Percentiles rank a stretch among this genome's conserved stretches.
Conservation (phyloP, 1,284 basidiomycete genomes). For the Trichosporon sp. region DNA sequence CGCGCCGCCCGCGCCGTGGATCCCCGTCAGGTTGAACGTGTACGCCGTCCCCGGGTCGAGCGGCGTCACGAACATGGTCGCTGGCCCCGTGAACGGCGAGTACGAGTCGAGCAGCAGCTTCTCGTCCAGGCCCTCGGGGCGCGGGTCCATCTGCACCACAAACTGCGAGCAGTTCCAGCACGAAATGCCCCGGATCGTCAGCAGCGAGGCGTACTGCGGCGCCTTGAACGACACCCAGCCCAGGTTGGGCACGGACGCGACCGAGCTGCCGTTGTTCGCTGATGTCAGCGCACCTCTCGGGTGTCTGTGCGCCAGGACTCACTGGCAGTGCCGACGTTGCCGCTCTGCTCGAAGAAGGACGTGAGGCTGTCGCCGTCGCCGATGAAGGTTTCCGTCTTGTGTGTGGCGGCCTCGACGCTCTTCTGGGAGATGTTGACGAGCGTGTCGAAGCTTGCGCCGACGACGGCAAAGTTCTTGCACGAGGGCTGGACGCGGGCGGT, state of each 20-base stretch:
- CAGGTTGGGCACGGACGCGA: background rate
- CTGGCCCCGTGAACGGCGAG: background rate
- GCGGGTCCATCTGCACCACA: background rate
- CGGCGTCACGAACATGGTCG: background rate
- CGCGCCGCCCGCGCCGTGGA: background rate
- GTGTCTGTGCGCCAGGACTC: background rate
- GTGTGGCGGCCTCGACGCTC: background rate
- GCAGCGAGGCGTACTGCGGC: background rate
- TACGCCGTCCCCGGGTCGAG: background rate
- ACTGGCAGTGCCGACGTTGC: background rate
- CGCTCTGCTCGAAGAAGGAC: background rate
- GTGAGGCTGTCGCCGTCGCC: background rate
- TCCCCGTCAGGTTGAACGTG: background rate
- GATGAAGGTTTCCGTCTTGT: background rate
- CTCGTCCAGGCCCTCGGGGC: background rate
- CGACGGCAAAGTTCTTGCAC: background rate
- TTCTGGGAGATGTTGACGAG: background rate
- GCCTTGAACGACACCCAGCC: background rate
- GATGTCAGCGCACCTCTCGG: background rate
- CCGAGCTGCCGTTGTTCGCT: background rate
- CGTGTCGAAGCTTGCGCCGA: background rate
- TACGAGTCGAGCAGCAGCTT: background rate
- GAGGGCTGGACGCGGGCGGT: background rate
- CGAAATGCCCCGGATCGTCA: background rate
- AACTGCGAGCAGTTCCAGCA: background rate